phyloP scores from a whole-genome alignment of 495 filamentous ascomycete genomes.

The Cetradonia linearis region DNA sequence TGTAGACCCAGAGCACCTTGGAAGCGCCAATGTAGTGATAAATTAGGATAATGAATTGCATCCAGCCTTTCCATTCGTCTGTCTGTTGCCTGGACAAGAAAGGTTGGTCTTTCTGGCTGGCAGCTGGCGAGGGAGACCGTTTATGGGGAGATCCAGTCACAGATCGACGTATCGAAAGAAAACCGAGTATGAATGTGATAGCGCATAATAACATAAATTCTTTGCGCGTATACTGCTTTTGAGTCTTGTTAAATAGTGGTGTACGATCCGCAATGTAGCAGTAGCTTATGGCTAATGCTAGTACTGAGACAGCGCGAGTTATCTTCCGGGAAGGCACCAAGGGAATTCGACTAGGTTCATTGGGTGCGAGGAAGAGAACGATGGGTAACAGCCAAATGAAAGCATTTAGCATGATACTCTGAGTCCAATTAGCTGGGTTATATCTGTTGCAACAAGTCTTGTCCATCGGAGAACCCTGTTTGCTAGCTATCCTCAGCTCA shows the following conservation, averaged over 20 bases:
- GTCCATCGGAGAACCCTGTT: conserved; percentile 37
- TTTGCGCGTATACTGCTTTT: conserved; percentile 37
- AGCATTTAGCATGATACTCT: conserved; percentile 28
- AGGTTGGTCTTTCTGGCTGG: conserved; percentile 20
- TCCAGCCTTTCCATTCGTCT: conserved; percentile 57
- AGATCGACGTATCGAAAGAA: conserved; percentile 31
- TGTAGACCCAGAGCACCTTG: conserved; percentile 41
- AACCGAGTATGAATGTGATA: conserved; percentile 29
- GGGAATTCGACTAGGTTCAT: conserved; percentile 6
- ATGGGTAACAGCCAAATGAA: conserved; percentile 28
- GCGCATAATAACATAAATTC: conserved; percentile 35
- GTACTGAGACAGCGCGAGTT: conserved; percentile 26
- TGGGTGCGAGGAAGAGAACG: conserved; percentile 14
- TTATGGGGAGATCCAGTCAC: conserved; percentile 12
- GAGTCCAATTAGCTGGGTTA: conserved; percentile 25
- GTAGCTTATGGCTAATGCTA: conserved; percentile 36
- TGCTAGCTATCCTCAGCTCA: conserved; percentile 23
- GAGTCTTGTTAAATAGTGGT: conserved; percentile 43
- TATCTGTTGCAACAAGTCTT: conserved; percentile 50
- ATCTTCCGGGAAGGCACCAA: conserved; percentile 23
- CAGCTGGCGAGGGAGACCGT: not conserved
- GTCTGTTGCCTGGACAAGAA: conserved; percentile 47
- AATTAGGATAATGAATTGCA: conserved; percentile 48
- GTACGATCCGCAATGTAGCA: conserved; percentile 50
- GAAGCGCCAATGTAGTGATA: conserved; percentile 50